Evolutionary conservation across 1,284 basidiomycete species (phyloP).

Genomic region (Puccinia triticina): DNA sequence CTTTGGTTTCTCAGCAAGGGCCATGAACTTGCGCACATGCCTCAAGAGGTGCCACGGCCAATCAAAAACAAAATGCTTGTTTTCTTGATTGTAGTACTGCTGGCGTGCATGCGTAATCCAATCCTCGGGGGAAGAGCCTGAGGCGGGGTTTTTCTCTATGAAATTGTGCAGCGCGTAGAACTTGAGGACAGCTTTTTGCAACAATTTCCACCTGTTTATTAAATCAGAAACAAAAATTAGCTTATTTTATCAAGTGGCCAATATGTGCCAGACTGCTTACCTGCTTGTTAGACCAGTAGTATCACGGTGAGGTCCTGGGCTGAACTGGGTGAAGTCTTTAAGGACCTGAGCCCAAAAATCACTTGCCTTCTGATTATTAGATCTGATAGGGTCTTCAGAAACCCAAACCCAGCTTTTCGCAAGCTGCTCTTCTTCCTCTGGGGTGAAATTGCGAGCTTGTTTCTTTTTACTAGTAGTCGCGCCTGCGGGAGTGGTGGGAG

Average conservation of each 20-base stretch:
- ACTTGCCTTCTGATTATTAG: not conserved
- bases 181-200: not conserved
- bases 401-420: not conserved
- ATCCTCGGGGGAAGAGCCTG: not conserved
- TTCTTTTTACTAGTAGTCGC: too few species aligned
- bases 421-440: slow-evolving; percentile 10
- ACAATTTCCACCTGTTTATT: not conserved
- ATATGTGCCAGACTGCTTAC: not conserved
- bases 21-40: not conserved
- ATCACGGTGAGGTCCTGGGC: not conserved
- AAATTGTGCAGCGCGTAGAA: not conserved
- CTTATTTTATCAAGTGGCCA: not conserved
- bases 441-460: too few species aligned
- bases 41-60: not conserved
- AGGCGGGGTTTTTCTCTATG: not conserved
- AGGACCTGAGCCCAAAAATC: not conserved
- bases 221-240: not conserved
- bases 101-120: not conserved
- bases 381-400: not conserved
- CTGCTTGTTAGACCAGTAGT: not conserved
- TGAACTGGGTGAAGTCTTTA: not conserved
- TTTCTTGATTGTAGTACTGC: not conserved
- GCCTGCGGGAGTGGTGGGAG: too few species aligned
- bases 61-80: not conserved
- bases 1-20: not conserved